Evolutionary conservation across 371 early-diverging fungal species (phyloP).

Genomic region (Mortierella sp.): DNA sequence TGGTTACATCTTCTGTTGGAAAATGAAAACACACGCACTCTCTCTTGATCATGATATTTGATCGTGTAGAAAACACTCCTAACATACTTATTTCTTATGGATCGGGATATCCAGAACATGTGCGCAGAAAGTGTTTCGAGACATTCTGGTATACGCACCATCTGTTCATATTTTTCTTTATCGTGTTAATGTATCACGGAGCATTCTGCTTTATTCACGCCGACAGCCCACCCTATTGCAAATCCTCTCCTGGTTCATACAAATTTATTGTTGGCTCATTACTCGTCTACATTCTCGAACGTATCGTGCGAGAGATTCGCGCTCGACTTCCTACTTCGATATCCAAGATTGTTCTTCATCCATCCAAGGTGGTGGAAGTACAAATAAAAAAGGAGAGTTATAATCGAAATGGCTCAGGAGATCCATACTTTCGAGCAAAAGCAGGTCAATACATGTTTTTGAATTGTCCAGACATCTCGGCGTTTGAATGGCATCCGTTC

Average conservation of each 20-base stretch:
- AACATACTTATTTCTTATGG: not conserved
- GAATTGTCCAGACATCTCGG: slow-evolving; percentile 74
- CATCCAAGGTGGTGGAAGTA: slow-evolving; percentile 75
- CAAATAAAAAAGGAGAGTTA: slow-evolving; percentile 64
- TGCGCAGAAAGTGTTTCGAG: slow-evolving; percentile 80
- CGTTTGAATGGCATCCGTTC: slow-evolving; percentile 85
- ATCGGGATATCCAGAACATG: slow-evolving; percentile 51
- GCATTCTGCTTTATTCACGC: slow-evolving; percentile 87
- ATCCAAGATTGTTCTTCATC: slow-evolving; percentile 77
- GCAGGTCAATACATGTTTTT: slow-evolving; percentile 83
- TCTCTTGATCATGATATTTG: not conserved
- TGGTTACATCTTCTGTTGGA: slow-evolving; percentile 76
- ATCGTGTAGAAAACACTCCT: not conserved
- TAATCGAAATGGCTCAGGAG: not conserved
- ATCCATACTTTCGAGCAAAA: slow-evolving; percentile 58
- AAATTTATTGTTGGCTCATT: slow-evolving; percentile 82
- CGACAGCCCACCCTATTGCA: slow-evolving; percentile 75
- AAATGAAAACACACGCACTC: not conserved
- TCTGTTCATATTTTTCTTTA: slow-evolving; percentile 85
- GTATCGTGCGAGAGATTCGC: slow-evolving; percentile 78
- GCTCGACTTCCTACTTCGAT: slow-evolving; percentile 74
- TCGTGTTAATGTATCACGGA: slow-evolving; percentile 82
- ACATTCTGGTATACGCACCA: slow-evolving; percentile 90
- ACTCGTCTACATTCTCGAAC: slow-evolving; percentile 77
- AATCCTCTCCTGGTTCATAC: slow-evolving; percentile 82